Evolutionary conservation across 371 early-diverging fungal species (phyloP).

Genomic region (Mortierella sp.): DNA sequence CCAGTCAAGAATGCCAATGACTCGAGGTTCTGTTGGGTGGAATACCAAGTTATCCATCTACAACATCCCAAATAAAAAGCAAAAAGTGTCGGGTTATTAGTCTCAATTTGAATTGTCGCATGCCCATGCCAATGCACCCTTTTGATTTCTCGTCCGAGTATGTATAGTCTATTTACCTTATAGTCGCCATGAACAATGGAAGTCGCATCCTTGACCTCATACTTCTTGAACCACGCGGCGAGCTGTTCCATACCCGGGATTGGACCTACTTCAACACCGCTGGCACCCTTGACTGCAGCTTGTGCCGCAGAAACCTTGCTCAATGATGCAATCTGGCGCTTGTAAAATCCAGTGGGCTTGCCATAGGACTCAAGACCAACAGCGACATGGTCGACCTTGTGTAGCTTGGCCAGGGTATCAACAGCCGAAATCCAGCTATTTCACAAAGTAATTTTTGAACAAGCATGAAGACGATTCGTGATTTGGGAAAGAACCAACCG

Average conservation of each 20-base stretch:
- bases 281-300: conserved; percentile 69
- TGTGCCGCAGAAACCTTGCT: conserved; percentile 76
- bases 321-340: conserved; percentile 83
- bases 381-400: conserved; percentile 71
- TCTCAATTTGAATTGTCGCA: not conserved
- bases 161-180: conserved; percentile 60
- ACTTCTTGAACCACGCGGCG: conserved; percentile 77
- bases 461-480: not conserved
- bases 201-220: conserved; percentile 76
- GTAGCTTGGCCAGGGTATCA: conserved; percentile 82
- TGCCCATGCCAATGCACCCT: no score
- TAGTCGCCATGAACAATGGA: conserved; percentile 93
- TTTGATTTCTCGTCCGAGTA: no score
- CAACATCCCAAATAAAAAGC: not conserved
- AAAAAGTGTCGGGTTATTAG: not conserved
- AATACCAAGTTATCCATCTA: conserved; percentile 84
- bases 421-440: conserved; percentile 81
- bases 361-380: conserved; percentile 84
- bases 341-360: conserved; percentile 76
- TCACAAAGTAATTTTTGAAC: no score
- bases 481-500: not conserved
- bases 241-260: conserved; percentile 78
- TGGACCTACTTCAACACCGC: conserved; percentile 70
- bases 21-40: conserved; percentile 80
- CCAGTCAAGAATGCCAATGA: conserved; percentile 96